These are phyloP conservation scores for Fusarium ramigenum DNA, from an alignment of 2,329 filamentous ascomycete genomes.

Conservation along the genomic window DNA sequence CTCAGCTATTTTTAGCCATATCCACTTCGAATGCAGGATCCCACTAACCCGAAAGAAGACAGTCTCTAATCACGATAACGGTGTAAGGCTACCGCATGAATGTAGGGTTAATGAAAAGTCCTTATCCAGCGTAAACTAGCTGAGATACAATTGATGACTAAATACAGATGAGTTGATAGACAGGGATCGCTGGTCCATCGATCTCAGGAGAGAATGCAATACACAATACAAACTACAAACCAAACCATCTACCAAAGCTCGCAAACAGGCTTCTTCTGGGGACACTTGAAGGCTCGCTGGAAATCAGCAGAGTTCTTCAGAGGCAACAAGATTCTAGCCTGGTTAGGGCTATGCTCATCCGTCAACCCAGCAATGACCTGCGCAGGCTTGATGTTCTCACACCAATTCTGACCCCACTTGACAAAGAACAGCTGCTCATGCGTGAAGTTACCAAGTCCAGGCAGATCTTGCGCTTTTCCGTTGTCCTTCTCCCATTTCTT, in stretches of 20 bases:
- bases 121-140: too few relatives aligned
- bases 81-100: too few relatives aligned
- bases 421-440: conserved; percentile 78
- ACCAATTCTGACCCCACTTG: conserved; percentile 72
- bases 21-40: neutral
- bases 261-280: conserved; percentile 72
- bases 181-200: too few relatives aligned
- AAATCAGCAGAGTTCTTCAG: conserved; percentile 76
- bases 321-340: conserved; percentile 70
- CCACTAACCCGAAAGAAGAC: neutral
- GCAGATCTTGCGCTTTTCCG: conserved; percentile 60
- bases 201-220: neutral
- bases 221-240: neutral
- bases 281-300: conserved; percentile 73
- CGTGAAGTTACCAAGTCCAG: conserved; percentile 68
- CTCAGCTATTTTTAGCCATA: neutral
- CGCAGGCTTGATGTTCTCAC: conserved; percentile 69
- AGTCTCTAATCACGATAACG: neutral
- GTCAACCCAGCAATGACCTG: conserved; percentile 65
- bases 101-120: too few relatives aligned
- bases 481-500: conserved; percentile 63
- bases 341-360: conserved; percentile 72
- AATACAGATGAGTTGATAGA: too few relatives aligned
- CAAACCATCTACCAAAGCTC: conserved; percentile 67
- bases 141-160: neutral